phyloP scores from a whole-genome alignment of 371 early-diverging fungal genomes.

The Thermomucor indicae-seudaticae region DNA sequence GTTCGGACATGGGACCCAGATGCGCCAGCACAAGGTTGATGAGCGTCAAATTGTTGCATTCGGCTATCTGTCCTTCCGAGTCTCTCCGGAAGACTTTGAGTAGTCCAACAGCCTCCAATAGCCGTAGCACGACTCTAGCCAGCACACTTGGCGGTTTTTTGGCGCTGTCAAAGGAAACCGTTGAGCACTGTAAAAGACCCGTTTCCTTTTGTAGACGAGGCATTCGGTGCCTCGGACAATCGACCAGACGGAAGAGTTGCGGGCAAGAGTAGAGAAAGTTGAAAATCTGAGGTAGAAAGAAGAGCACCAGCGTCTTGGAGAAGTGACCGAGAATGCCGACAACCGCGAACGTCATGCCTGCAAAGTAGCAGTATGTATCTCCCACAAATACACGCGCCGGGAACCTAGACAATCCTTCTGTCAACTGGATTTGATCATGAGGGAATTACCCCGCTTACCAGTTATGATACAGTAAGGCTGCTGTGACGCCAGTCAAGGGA shows the following conservation, averaged over 20 bases:
- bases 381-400: slow-evolving; percentile 97
- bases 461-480: slow-evolving; percentile 79
- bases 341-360: slow-evolving; percentile 97
- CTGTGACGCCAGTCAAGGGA: slow-evolving; percentile 86
- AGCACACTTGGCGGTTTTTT: slow-evolving; percentile 33
- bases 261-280: slow-evolving; percentile 95
- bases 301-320: slow-evolving; percentile 88
- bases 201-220: slow-evolving; percentile 67
- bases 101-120: slow-evolving; percentile 35
- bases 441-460: slow-evolving; percentile 48
- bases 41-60: slow-evolving; percentile 87
- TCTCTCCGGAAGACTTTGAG: slow-evolving; percentile 56
- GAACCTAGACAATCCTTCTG: slow-evolving; percentile 39
- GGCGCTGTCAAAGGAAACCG: slow-evolving; percentile 15
- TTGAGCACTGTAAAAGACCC: slow-evolving; percentile 41
- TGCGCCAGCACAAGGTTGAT: slow-evolving; percentile 83
- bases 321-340: slow-evolving; percentile 93
- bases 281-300: slow-evolving; percentile 94
- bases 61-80: slow-evolving; percentile 46
- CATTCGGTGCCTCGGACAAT: slow-evolving; percentile 98
- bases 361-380: slow-evolving; percentile 96
- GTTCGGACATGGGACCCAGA: slow-evolving; percentile 75
- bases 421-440: background rate
- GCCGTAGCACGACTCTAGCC: slow-evolving; percentile 30
- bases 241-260: slow-evolving; percentile 90